Base-by-base conservation (phyloP, 129 eudicot species). In the Tagetes erecta region DNA sequence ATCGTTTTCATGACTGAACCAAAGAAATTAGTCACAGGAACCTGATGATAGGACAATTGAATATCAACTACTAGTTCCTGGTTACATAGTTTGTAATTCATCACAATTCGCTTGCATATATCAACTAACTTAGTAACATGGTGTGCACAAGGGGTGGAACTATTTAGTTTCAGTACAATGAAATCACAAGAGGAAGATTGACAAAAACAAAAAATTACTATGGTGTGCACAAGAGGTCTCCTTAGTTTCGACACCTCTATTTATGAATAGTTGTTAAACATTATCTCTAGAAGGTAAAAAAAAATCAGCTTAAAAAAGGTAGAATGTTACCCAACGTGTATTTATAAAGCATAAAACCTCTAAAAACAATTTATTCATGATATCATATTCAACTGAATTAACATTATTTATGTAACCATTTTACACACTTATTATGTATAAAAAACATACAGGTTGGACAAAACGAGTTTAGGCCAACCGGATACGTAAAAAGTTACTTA, bases 1-100 rank as follows among this genome's bases (percentile, higher is more conserved):
- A 95, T 88, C 3, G 90, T 95, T 78, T 95, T 88, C 99, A 95
- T 95, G 76, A 94, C 99, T 2, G 97, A 94, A 82, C 99, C 97
- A 84, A 93, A 93, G 85, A 93, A 93, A 82, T 90, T 90, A 67
- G 98, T 88, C 76, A 93, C 97, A 11, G 98, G 99, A 68, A 94
- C 98, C 97, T 93, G 73, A 74, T 80, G 33, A 56, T 31, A 66
- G 57, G 40, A 60, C 77, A 60, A 7, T 7, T 42, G 42, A 56
- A 55, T 37, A 20, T 69, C 74, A 49, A 39, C 49, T 11, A 58
- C 40, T 6, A 3, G 53, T 44, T 65, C 41, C 53, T 42, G 27
- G 45, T 62, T 34, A 46, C 62, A 8, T 0, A 63, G 10, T 53
- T 41, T 64, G 63, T 27, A 49, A 74, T 6, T 4, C 64, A 30